Conservation (phyloP, 139 green algal species). For the Edaphochlamys debaryana region DNA sequence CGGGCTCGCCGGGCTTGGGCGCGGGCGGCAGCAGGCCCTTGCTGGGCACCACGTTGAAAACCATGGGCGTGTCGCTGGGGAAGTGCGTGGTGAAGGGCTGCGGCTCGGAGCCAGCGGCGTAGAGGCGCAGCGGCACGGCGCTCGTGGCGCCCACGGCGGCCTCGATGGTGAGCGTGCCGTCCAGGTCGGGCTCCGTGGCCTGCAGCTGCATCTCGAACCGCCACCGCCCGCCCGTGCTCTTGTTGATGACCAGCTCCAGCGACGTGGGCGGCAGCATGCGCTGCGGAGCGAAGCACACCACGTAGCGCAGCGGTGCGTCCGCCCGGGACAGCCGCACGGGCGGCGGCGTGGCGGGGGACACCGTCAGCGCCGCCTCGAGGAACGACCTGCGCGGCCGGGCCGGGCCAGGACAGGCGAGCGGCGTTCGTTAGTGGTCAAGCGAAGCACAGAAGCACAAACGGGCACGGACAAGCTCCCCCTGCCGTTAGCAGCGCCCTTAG, state of each 20-base stretch:
- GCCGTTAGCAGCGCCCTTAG: too few relatives aligned
- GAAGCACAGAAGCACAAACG: background rate
- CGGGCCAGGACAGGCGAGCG: background rate
- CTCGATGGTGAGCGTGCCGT: slow-evolving; percentile 61
- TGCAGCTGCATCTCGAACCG: slow-evolving; percentile 69
- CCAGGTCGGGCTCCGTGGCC: slow-evolving; percentile 59
- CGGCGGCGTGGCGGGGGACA: background rate
- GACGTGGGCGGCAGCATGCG: slow-evolving; percentile 43
- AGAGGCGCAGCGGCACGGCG: slow-evolving; percentile 45
- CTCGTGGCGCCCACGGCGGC: slow-evolving; percentile 51
- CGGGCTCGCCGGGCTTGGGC: slow-evolving; percentile 16
- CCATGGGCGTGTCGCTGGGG: slow-evolving; percentile 57
- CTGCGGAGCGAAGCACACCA: slow-evolving; percentile 51
- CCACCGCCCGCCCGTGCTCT: slow-evolving; percentile 68
- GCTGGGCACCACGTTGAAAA: slow-evolving; percentile 57
- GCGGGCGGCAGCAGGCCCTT: slow-evolving; percentile 43
- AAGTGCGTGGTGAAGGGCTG: slow-evolving; percentile 62
- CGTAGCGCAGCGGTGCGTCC: slow-evolving; percentile 27
- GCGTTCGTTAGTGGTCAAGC: background rate
- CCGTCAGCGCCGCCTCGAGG: slow-evolving; percentile 31
- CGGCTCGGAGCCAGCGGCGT: slow-evolving; percentile 26
- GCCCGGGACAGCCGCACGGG: slow-evolving; percentile 22
- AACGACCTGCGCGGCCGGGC: background rate
- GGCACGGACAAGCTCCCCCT: too few relatives aligned
- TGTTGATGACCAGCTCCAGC: slow-evolving; percentile 65